Base-by-base conservation (phyloP, 257 asterid species). In the Solanum chmielewskii region DNA sequence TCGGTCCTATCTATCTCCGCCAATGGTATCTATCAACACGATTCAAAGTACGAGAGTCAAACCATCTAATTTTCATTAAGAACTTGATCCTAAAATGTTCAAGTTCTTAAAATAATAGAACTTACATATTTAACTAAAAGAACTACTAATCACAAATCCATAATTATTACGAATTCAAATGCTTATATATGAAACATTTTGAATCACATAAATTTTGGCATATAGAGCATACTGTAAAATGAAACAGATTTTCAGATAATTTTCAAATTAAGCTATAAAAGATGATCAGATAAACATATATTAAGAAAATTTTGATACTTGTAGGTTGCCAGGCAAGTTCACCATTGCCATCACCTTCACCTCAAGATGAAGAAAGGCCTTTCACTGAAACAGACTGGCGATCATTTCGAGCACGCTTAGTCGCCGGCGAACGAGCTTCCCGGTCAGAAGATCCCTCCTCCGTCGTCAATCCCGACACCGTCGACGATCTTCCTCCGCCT, bases 381-480 rank as follows among this genome's bases (percentile, higher is more conserved):
- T 81, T 52, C 68, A 76, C 83, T 25, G 90, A 80, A 15, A 86
- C 93, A 21, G 99, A 96, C 86, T 96, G 99, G 99, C 90, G 98
- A 89, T 86, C 96, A 84, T 93, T 95, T 87, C 85, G 99, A 64
- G 98, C 99, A 25, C 88, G 92, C 31, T 86, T 96, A 73, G 95
- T 94, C 1, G 98, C 96, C 52, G 83, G 88, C 29, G 95, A 95
- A 83, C 88, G 85, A 59, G 70, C 89, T 70, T 47, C 37, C 4
- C 80, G 33, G 29, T 16, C 87, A 2, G 75, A 76, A 70, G 90
- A 90, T 37, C 89, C 76, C 8, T 85, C 93, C 85, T 27, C 91
- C 3, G 83, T 47, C 6, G 87, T 73, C 15, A 90, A 90, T 84
- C 95, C 89, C 16, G 92, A 90, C 69, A 64, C 64, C 1, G 78